These are phyloP conservation scores for Taxillus chinensis DNA, from an alignment of 164 flowering plant genomes.

Conservation along the genomic window DNA sequence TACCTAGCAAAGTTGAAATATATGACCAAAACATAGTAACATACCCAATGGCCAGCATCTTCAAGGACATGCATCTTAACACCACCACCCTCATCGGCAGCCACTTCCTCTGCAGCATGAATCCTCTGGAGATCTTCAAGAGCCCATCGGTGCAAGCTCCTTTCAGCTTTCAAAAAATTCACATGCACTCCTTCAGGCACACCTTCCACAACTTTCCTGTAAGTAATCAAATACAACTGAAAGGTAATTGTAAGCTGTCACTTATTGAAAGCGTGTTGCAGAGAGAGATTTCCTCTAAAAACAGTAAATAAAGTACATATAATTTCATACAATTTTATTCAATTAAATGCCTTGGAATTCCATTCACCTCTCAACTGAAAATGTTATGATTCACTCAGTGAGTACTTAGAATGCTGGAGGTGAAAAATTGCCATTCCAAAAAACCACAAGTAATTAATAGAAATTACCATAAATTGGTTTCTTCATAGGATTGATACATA, in stretches of 20 bases:
- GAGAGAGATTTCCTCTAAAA: neutral
- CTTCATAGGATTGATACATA: conserved; percentile 88
- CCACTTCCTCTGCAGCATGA: conserved; percentile 84
- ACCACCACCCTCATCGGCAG: conserved; percentile 79
- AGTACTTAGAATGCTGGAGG: no score
- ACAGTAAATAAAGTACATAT: no score
- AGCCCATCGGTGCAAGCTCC: conserved; percentile 96
- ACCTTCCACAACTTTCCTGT: conserved; percentile 81
- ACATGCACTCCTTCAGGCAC: conserved; percentile 87
- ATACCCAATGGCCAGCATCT: conserved; percentile 99
- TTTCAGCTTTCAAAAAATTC: conserved; percentile 86
- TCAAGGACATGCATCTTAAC: conserved; percentile 97
- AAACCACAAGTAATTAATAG: neutral
- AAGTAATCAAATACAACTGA: neutral
- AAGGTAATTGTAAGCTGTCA: neutral
- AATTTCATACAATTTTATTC: no score
- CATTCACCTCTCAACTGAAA: no score
- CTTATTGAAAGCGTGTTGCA: neutral
- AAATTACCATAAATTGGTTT: conserved; percentile 71
- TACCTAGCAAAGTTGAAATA: conserved; percentile 35
- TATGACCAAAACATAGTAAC: conserved; percentile 4
- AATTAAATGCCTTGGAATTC: no score
- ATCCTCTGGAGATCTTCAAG: conserved; percentile 86
- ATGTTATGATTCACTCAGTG: no score
- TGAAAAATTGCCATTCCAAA: no score